phyloP scores from a whole-genome alignment of 1,139 yeast genomes.

The Spathaspora sp. region DNA sequence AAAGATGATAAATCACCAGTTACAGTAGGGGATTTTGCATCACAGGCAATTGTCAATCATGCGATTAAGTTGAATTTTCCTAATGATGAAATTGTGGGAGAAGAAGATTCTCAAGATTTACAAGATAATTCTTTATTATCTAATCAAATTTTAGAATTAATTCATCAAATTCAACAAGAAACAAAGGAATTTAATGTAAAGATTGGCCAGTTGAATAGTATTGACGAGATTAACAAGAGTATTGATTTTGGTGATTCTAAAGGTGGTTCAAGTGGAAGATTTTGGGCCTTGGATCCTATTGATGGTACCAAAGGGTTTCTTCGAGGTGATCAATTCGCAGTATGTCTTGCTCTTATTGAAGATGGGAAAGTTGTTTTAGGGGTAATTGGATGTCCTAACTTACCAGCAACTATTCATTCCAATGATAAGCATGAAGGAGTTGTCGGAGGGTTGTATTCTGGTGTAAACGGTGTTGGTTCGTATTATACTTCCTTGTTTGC shows the following conservation, averaged over 20 bases:
- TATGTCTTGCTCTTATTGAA: constrained; percentile 85
- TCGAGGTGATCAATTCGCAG: constrained; percentile 96
- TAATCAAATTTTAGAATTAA: constrained; percentile 44
- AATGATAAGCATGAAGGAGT: constrained; percentile 37
- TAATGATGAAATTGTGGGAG: constrained; percentile 85
- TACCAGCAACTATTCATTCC: constrained; percentile 52
- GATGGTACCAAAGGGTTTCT: constrained; percentile 98
- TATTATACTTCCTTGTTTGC: constrained; percentile 50
- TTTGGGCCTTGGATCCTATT: constrained; percentile 98
- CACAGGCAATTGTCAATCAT: constrained; percentile 88
- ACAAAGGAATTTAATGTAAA: constrained; percentile 22
- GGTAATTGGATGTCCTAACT: constrained; percentile 94
- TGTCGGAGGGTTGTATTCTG: constrained; percentile 73
- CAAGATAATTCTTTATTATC: constrained; percentile 44
- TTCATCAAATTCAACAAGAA: constrained; percentile 43
- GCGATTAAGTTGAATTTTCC: constrained; percentile 83
- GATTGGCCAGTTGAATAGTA: constrained; percentile 44
- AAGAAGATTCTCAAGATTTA: constrained; percentile 78
- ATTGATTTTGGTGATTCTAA: constrained; percentile 77
- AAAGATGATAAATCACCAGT: constrained; percentile 93
- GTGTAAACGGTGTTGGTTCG: constrained; percentile 74
- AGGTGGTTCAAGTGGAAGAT: constrained; percentile 78
- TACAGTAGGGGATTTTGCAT: constrained; percentile 94
- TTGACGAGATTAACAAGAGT: constrained; percentile 55
- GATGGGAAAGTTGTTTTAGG: constrained; percentile 86